A percentile compares a stretch with the other conserved stretches of the same genome.
Evolutionary conservation across 345 rosid species (phyloP).

Genomic region (Gossypium thurberi): DNA sequence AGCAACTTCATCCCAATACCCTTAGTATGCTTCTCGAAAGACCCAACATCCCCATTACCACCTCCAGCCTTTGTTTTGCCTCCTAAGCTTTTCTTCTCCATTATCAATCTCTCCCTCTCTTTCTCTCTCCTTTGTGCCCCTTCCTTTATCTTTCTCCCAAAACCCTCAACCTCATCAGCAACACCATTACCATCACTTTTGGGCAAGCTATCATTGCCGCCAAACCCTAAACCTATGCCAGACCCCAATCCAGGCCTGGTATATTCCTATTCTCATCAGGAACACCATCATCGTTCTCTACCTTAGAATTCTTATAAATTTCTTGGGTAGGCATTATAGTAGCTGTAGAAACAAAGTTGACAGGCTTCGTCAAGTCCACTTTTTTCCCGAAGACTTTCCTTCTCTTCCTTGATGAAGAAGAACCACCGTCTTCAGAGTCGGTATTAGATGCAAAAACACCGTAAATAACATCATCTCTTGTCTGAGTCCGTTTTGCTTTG

Average conservation of each 20-base stretch:
- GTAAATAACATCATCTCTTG: constrained; percentile 58
- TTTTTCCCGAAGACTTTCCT: constrained; percentile 44
- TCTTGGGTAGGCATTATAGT: constrained; percentile 62
- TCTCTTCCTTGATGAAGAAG: constrained; percentile 39
- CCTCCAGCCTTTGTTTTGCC: constrained; percentile 36
- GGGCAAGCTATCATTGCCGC: constrained; percentile 10
- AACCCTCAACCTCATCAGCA: constrained; percentile 28
- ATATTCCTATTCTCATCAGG: constrained; percentile 19
- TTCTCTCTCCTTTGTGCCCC: constrained; percentile 58
- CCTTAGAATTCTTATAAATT: constrained; percentile 49
- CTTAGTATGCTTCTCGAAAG: constrained; percentile 70
- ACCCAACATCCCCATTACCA: constrained; percentile 38
- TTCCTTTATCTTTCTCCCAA: constrained; percentile 71
- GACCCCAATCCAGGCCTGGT: constrained; percentile 40
- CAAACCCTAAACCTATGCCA: constrained; percentile 42
- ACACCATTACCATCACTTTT: constrained; percentile 19
- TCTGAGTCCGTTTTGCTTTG: constrained; percentile 60
- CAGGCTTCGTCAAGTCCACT: constrained; percentile 68
- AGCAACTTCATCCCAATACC: constrained; percentile 78
- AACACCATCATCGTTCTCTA: constrained; percentile 27
- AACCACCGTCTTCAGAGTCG: constrained; percentile 46
- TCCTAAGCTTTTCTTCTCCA: constrained; percentile 53
- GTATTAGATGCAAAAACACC: constrained; percentile 58
- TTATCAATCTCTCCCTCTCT: constrained; percentile 39
- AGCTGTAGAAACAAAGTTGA: constrained; percentile 70